Conservation (phyloP, 108 stramenopile genomes). For the Cyclotella sp. region DNA sequence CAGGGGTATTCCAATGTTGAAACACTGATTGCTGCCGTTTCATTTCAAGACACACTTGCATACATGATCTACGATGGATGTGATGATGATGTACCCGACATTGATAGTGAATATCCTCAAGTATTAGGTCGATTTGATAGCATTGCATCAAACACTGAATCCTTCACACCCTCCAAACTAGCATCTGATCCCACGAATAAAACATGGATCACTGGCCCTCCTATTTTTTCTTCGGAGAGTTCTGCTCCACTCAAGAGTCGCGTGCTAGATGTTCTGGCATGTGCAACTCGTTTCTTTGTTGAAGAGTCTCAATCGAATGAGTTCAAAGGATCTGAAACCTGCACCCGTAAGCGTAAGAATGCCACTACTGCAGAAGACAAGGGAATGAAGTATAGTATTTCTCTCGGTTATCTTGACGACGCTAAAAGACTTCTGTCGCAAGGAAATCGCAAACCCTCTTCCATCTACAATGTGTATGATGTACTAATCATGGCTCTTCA, state of each 20-base stretch:
- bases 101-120: conserved; percentile 65
- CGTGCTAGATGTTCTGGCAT: conserved; percentile 77
- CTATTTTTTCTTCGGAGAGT: conserved; percentile 74
- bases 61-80: conserved; percentile 86
- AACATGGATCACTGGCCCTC: conserved; percentile 84
- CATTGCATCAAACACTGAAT: background rate
- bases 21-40: conserved; percentile 65
- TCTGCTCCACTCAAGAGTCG: conserved; percentile 70
- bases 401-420: conserved; percentile 2
- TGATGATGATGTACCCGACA: conserved; percentile 70
- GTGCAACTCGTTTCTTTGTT: conserved; percentile 77
- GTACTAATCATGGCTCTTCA: conserved; percentile 19
- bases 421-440: conserved; percentile 5
- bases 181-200: conserved; percentile 74
- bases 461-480: conserved; percentile 4
- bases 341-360: background rate
- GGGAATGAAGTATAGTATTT: conserved; percentile 7
- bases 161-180: conserved; percentile 50
- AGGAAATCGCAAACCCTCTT: background rate
- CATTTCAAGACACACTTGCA: conserved; percentile 79
- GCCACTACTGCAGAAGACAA: conserved; percentile 19
- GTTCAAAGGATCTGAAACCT: background rate
- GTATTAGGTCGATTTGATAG: conserved; percentile 18
- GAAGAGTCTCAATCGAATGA: conserved; percentile 64
- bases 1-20: conserved; percentile 38